These are phyloP conservation scores for Candida koratica DNA, from an alignment of 805 yeast species.

Conservation along the genomic window DNA sequence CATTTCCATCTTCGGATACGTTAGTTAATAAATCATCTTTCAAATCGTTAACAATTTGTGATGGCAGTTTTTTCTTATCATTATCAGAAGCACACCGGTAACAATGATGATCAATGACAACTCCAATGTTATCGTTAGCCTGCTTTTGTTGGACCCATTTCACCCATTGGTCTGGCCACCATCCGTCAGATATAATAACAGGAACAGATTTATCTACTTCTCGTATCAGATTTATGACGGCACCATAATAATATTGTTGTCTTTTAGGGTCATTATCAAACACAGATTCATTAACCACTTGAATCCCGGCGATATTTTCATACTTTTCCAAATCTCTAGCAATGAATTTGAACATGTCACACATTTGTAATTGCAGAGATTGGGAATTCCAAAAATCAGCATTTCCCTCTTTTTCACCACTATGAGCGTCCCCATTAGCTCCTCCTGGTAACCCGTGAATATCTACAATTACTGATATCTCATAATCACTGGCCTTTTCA, in stretches of 20 bases:
- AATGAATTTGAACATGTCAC: constrained; percentile 53
- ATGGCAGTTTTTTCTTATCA: constrained; percentile 65
- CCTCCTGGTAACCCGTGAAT: constrained; percentile 91
- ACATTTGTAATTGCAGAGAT: constrained; percentile 41
- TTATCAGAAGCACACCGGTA: constrained; percentile 80
- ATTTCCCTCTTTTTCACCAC: constrained; percentile 58
- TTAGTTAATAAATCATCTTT: constrained; percentile 47
- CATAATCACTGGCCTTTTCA: constrained; percentile 52
- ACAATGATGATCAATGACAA: constrained; percentile 78
- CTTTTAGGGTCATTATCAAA: constrained; percentile 47
- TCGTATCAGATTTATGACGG: constrained; percentile 61
- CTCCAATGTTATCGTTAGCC: constrained; percentile 44
- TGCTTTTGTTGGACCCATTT: constrained; percentile 54
- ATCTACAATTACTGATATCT: constrained; percentile 77
- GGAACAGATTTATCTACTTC: constrained; percentile 56
- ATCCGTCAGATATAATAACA: constrained; percentile 83
- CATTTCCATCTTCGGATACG: constrained; percentile 37
- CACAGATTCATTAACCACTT: constrained; percentile 80
- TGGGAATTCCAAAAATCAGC: constrained; percentile 63
- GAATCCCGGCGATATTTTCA: constrained; percentile 78
- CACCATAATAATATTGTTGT: constrained; percentile 59
- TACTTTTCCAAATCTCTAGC: constrained; percentile 52
- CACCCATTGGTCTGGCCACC: constrained; percentile 84
- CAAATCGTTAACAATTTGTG: constrained; percentile 57
- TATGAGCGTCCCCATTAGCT: constrained; percentile 81